Conservation (phyloP, 306 rosid species). For the Urtica urens region DNA sequence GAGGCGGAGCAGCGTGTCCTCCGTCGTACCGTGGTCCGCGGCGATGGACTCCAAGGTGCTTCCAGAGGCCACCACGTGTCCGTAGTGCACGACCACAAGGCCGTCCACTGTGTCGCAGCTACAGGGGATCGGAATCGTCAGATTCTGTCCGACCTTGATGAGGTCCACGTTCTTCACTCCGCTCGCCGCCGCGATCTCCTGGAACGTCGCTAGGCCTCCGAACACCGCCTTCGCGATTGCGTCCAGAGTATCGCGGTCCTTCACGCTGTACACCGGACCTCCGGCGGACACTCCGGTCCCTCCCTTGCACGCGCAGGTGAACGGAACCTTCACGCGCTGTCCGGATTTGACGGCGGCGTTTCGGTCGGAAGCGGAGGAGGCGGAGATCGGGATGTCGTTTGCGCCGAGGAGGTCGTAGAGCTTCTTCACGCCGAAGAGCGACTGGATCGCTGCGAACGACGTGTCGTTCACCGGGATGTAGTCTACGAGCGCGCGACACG, state of each 20-base stretch:
- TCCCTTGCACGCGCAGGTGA: conserved; percentile 43
- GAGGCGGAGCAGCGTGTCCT: conserved; percentile 25
- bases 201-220: conserved; percentile 24
- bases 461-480: conserved; percentile 36
- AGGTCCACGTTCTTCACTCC: background rate
- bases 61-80: conserved; percentile 10
- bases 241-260: conserved; percentile 24
- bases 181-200: conserved; percentile 33
- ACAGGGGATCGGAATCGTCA: conserved; percentile 76
- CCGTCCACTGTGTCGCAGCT: conserved; percentile 67
- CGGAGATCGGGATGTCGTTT: conserved; percentile 27
- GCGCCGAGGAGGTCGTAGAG: conserved; percentile 43
- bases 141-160: conserved; percentile 22
- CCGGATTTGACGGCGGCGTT: background rate
- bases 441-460: conserved; percentile 25
- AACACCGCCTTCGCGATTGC: conserved; percentile 35
- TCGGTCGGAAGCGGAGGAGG: conserved; percentile 9
- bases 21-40: conserved; percentile 23
- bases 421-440: conserved; percentile 57
- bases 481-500: conserved; percentile 36
- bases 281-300: conserved; percentile 33
- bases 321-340: conserved; percentile 33
- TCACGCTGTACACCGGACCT: conserved; percentile 35
- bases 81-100: conserved; percentile 49
- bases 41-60: conserved; percentile 35